phyloP scores from a whole-genome alignment of 345 rosid species.

The Populus simonii region DNA sequence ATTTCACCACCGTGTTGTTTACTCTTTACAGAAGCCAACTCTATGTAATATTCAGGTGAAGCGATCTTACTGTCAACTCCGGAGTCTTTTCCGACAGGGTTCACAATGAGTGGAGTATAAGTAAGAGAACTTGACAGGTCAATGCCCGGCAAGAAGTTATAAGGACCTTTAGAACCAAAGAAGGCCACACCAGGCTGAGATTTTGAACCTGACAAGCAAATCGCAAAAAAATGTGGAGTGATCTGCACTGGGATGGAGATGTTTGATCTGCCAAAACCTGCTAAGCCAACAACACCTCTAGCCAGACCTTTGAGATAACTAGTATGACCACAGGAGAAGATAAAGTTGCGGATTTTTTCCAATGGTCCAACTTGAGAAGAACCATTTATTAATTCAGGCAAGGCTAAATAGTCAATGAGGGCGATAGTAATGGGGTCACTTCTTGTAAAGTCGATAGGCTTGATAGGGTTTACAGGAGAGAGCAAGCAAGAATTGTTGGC shows the following conservation, averaged over 20 bases:
- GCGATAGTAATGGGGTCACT: too few species aligned
- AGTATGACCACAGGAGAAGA: background rate
- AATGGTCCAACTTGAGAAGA: background rate
- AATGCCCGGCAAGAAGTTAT: background rate
- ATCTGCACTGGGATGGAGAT: too few species aligned
- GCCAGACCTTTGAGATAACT: background rate
- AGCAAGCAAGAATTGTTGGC: background rate
- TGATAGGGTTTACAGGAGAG: background rate
- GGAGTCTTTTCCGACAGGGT: constrained; percentile 6
- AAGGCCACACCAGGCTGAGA: too few species aligned
- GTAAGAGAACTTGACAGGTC: background rate
- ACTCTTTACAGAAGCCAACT: constrained; percentile 6
- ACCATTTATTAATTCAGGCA: too few species aligned
- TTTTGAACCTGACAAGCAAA: too few species aligned
- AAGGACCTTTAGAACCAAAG: background rate
- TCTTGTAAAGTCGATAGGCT: too few species aligned
- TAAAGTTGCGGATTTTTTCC: background rate
- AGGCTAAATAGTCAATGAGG: too few species aligned
- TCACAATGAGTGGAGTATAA: constrained; percentile 18
- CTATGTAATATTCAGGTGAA: constrained; percentile 22
- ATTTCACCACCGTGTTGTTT: constrained; percentile 1
- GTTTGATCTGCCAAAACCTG: too few species aligned
- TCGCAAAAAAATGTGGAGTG: too few species aligned
- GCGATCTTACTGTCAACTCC: constrained; percentile 5
- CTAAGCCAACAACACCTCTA: too few species aligned